phyloP scores from a whole-genome alignment of 2,329 filamentous ascomycete species.

The Scortechinia acanthostroma region DNA sequence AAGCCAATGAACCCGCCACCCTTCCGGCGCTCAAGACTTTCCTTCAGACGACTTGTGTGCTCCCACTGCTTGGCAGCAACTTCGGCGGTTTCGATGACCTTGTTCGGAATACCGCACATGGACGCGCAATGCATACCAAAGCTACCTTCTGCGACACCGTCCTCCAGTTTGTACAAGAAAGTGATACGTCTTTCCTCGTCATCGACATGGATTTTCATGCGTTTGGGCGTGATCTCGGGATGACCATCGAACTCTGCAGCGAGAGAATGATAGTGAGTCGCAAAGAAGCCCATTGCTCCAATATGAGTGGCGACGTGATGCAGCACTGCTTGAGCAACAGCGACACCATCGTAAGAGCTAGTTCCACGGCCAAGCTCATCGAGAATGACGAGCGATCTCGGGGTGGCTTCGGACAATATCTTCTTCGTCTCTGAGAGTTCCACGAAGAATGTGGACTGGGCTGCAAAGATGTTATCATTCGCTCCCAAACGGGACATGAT shows the following conservation, averaged over 20 bases:
- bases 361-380: constrained; percentile 94
- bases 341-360: constrained; percentile 90
- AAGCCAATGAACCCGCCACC: constrained; percentile 76
- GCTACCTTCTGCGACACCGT: constrained; percentile 88
- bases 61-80: constrained; percentile 88
- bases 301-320: constrained; percentile 91
- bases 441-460: constrained; percentile 96
- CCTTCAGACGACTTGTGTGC: constrained; percentile 83
- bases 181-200: constrained; percentile 79
- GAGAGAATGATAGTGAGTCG: constrained; percentile 92
- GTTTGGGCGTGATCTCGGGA: constrained; percentile 75
- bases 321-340: constrained; percentile 92
- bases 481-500: constrained; percentile 98
- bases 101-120: constrained; percentile 87
- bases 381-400: constrained; percentile 88
- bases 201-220: constrained; percentile 94
- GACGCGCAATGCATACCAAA: constrained; percentile 98
- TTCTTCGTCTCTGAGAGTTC: constrained; percentile 97
- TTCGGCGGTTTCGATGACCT: constrained; percentile 81
- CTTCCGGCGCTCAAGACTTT: constrained; percentile 76
- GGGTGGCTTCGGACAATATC: constrained; percentile 88
- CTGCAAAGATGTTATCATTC: constrained; percentile 97
- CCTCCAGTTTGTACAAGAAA: constrained; percentile 89
- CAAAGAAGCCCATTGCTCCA: constrained; percentile 91
- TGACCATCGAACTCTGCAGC: constrained; percentile 85